phyloP scores from a whole-genome alignment of 2,329 filamentous ascomycete species.

The Penicillium sp. region DNA sequence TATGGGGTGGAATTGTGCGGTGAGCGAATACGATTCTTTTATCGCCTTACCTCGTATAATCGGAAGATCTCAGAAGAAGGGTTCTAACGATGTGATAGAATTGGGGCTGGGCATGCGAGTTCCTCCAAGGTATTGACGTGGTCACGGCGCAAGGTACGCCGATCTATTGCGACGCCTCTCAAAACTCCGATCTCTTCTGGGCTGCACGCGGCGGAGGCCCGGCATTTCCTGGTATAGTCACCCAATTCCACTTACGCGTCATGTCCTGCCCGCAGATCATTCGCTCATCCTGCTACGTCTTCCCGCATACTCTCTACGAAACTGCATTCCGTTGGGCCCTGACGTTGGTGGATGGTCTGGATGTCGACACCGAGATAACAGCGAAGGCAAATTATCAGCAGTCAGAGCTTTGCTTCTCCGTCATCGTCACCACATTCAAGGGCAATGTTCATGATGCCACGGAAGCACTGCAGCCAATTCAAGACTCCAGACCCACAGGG shows the following conservation, averaged over 20 bases:
- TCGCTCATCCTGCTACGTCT: conserved; percentile 48
- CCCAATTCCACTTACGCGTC: conserved; percentile 52
- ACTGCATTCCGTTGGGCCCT: conserved; percentile 53
- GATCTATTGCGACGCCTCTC: conserved; percentile 24
- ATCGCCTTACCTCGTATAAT: background rate
- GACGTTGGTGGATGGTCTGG: conserved; percentile 9
- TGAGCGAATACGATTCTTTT: conserved; percentile 22
- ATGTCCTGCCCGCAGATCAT: conserved; percentile 26
- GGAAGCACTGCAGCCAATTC: conserved; percentile 13
- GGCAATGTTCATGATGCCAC: conserved; percentile 11
- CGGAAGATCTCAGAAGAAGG: background rate
- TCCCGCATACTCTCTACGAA: conserved; percentile 48
- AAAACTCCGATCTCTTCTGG: conserved; percentile 54
- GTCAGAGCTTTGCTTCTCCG: conserved; percentile 30
- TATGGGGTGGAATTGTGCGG: conserved; percentile 61
- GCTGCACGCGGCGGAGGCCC: conserved; percentile 52
- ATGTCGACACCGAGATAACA: conserved; percentile 26
- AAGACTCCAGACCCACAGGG: conserved; percentile 42
- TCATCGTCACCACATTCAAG: conserved; percentile 24
- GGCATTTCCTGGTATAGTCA: conserved; percentile 56
- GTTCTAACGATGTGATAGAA: background rate
- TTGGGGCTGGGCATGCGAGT: conserved; percentile 54
- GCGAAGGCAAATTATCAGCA: conserved; percentile 33
- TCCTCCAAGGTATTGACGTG: conserved; percentile 49
- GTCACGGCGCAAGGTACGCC: conserved; percentile 49